Conservation (phyloP, 1,139 yeast genomes). For the Fermentozyma sake region DNA sequence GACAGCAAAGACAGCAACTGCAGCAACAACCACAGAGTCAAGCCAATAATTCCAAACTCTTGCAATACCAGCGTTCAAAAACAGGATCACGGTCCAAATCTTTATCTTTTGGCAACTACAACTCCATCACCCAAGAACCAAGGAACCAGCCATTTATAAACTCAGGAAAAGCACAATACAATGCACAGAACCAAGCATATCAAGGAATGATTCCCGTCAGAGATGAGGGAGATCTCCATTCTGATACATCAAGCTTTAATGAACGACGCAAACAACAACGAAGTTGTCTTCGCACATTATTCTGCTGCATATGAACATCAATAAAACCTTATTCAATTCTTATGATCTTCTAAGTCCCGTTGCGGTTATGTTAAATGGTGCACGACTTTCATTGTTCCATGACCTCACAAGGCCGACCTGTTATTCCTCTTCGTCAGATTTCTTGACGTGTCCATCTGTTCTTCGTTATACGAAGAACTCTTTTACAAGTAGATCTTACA, state of each 20-base stretch:
- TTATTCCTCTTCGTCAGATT: no score
- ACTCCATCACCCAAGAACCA: conserved; percentile 24
- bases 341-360: no score
- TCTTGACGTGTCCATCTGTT: no score
- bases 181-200: conserved; percentile 5
- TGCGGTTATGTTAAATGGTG: no score
- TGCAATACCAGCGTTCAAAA: conserved; percentile 6
- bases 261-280: conserved; percentile 20
- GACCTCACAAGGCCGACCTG: no score
- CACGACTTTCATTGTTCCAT: no score
- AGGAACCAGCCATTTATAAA: conserved; percentile 11
- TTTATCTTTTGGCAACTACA: conserved; percentile 22
- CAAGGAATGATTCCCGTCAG: conserved; percentile 30
- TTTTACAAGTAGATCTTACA: no score
- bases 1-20: conserved; percentile 24
- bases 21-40: conserved; percentile 18
- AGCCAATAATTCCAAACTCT: conserved; percentile 7
- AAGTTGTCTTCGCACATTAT: conserved; percentile 11
- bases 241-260: conserved; percentile 34
- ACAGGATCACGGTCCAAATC: conserved; percentile 12
- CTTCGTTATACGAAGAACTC: no score
- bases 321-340: conserved; percentile 1
- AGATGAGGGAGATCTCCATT: conserved; percentile 38
- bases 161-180: conserved; percentile 3
- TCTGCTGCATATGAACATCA: conserved; percentile 8